Evolutionary conservation across 768 basidiomycete species (phyloP).

Genomic region (Lactarius psammicola): DNA sequence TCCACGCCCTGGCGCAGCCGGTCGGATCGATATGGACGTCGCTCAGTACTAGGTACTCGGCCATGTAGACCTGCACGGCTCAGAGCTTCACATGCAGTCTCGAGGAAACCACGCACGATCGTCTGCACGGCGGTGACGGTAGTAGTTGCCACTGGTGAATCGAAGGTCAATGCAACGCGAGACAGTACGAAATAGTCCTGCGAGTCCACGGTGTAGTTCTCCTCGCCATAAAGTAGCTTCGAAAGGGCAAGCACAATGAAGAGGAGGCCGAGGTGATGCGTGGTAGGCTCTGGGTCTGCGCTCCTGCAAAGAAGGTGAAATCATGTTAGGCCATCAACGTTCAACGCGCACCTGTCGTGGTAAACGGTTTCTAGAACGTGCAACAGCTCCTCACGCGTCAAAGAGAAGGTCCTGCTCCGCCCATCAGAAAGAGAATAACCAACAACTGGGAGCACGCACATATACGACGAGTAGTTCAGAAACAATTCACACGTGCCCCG

Average conservation of each 20-base stretch:
- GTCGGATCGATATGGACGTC: slow-evolving; percentile 46
- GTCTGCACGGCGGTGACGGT: slow-evolving; percentile 56
- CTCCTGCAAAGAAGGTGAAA: slow-evolving; percentile 34
- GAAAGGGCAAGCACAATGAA: slow-evolving; percentile 68
- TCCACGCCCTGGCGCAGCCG: slow-evolving; percentile 51
- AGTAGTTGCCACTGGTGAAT: slow-evolving; percentile 48
- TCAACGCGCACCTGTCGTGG: slow-evolving; percentile 43
- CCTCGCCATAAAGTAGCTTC: slow-evolving; percentile 55
- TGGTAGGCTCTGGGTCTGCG: slow-evolving; percentile 39
- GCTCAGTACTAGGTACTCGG: slow-evolving; percentile 53
- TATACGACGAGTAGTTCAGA: slow-evolving; percentile 54
- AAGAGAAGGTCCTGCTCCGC: slow-evolving; percentile 48
- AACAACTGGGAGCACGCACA: slow-evolving; percentile 36
- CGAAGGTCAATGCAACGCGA: slow-evolving; percentile 49
- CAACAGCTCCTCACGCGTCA: slow-evolving; percentile 53
- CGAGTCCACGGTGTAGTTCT: slow-evolving; percentile 52
- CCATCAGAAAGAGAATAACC: not conserved
- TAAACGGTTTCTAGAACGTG: slow-evolving; percentile 58
- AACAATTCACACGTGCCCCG: slow-evolving; percentile 61
- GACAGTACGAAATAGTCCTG: slow-evolving; percentile 63
- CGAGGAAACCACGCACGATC: slow-evolving; percentile 44
- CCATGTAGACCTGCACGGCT: slow-evolving; percentile 40
- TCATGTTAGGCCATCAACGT: not conserved
- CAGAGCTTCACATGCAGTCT: slow-evolving; percentile 28
- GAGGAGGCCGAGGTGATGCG: slow-evolving; percentile 60